Conservation (phyloP, 495 filamentous ascomycete species). For the Eremomyces bilateralis region DNA sequence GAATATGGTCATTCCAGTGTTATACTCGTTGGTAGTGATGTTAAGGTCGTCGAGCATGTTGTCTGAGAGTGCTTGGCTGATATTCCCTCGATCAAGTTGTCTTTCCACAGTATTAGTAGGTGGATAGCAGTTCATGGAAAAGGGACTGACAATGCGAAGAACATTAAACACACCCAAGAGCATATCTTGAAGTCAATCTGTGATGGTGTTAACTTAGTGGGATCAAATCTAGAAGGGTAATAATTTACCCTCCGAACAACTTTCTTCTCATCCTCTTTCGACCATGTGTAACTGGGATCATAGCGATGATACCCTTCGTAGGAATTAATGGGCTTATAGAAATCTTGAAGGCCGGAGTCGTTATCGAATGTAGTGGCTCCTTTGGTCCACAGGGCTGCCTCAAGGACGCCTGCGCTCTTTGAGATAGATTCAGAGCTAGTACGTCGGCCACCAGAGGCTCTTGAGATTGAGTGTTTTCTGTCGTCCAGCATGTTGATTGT, state of each 20-base stretch:
- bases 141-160: conserved; percentile 73
- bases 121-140: no score
- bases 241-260: conserved; percentile 45
- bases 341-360: no score
- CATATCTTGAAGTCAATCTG: conserved; percentile 35
- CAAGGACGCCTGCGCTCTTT: no score
- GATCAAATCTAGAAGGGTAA: no score
- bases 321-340: conserved; percentile 29
- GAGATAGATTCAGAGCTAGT: no score
- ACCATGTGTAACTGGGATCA: conserved; percentile 53
- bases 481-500: no score
- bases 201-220: no score
- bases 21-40: conserved; percentile 55
- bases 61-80: conserved; percentile 48
- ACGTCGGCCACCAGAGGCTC: no score
- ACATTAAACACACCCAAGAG: conserved; percentile 50
- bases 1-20: conserved; percentile 57
- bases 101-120: no score
- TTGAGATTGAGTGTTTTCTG: no score
- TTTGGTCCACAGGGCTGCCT: no score
- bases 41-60: conserved; percentile 40
- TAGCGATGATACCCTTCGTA: conserved; percentile 59
- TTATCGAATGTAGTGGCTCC: no score
- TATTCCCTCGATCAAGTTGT: conserved; percentile 60
- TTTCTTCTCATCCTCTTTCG: conserved; percentile 41